These are phyloP conservation scores for Microbotryum scabiosae DNA, from an alignment of 1,284 basidiomycete genomes.

Conservation along the genomic window DNA sequence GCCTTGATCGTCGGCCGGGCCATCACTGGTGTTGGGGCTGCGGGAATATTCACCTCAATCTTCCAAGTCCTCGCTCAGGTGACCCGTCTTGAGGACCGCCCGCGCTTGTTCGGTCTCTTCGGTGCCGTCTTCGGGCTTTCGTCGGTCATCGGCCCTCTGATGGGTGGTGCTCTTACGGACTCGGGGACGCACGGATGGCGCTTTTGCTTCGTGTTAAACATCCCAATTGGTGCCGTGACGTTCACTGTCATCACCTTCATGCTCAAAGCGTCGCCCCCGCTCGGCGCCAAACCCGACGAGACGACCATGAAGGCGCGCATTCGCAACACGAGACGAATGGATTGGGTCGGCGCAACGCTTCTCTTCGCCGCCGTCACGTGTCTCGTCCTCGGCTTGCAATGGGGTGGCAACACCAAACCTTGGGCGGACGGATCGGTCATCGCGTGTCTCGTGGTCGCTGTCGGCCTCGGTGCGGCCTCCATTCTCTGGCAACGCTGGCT, in stretches of 20 bases:
- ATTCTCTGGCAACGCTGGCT: conserved; percentile 33
- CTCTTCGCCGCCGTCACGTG: conserved; percentile 35
- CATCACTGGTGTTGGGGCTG: conserved; percentile 47
- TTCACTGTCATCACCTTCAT: conserved; percentile 16
- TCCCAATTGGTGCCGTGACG: conserved; percentile 23
- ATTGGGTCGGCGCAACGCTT: conserved; percentile 36
- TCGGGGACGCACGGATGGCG: conserved; percentile 8
- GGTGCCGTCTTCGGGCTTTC: conserved; percentile 42
- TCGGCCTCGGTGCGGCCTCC: conserved; percentile 24
- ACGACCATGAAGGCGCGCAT: conserved; percentile 3
- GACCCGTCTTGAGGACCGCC: conserved; percentile 43
- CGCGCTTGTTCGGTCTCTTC: conserved; percentile 41
- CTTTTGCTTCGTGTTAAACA: conserved; percentile 35
- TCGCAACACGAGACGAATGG: conserved; percentile 29
- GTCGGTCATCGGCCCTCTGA: conserved; percentile 40
- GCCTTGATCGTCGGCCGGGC: conserved; percentile 49
- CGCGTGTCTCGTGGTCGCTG: conserved; percentile 34
- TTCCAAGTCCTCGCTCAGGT: conserved; percentile 44
- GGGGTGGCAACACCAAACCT: conserved; percentile 34
- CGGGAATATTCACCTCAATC: conserved; percentile 46
- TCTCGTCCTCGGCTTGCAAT: conserved; percentile 36
- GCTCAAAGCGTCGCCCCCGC: conserved; percentile 19
- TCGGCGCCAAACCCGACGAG: conserved; percentile 20
- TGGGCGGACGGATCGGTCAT: conserved; percentile 40
- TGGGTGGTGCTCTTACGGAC: conserved; percentile 44